These are phyloP conservation scores for Schizopora paradoxa DNA, from an alignment of 1,284 basidiomycete species.

Conservation along the genomic window DNA sequence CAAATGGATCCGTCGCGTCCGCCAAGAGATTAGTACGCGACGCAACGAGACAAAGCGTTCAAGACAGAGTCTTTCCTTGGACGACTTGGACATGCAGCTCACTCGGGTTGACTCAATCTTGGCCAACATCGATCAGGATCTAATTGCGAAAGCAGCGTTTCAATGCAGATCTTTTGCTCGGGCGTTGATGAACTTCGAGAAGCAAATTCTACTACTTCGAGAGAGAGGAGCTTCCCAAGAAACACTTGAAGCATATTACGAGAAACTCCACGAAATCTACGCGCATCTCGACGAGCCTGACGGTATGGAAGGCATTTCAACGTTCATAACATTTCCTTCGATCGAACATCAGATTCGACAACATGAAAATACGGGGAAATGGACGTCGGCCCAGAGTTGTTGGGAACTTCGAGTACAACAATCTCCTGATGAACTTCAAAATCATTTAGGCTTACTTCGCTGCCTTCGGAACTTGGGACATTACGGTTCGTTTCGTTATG, in stretches of 20 bases:
- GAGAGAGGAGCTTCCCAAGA: slow-evolving; percentile 38
- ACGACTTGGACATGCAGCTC: slow-evolving; percentile 52
- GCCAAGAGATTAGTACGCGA: slow-evolving; percentile 50
- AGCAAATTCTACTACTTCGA: slow-evolving; percentile 58
- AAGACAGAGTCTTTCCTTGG: slow-evolving; percentile 32
- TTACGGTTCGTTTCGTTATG: slow-evolving; percentile 88
- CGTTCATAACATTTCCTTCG: slow-evolving; percentile 83
- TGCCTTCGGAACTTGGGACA: slow-evolving; percentile 95
- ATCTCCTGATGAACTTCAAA: slow-evolving; percentile 82
- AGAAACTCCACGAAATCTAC: slow-evolving; percentile 94
- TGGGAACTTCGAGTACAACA: slow-evolving; percentile 98
- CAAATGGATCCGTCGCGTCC: slow-evolving; percentile 77
- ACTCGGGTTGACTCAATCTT: slow-evolving; percentile 74
- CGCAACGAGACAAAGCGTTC: slow-evolving; percentile 45
- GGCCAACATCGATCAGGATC: slow-evolving; percentile 78
- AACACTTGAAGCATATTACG: slow-evolving; percentile 78
- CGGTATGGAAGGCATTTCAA: slow-evolving; percentile 98
- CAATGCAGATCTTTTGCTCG: slow-evolving; percentile 93
- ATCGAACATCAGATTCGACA: slow-evolving; percentile 97
- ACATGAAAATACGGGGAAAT: slow-evolving; percentile 94
- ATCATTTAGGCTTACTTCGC: slow-evolving; percentile 86
- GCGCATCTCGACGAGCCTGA: slow-evolving; percentile 96
- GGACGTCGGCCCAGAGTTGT: slow-evolving; percentile 99
- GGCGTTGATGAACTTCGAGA: slow-evolving; percentile 93
- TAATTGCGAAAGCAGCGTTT: slow-evolving; percentile 92